Conservation (phyloP, 139 green algal genomes). For the Choricystis sp. region DNA sequence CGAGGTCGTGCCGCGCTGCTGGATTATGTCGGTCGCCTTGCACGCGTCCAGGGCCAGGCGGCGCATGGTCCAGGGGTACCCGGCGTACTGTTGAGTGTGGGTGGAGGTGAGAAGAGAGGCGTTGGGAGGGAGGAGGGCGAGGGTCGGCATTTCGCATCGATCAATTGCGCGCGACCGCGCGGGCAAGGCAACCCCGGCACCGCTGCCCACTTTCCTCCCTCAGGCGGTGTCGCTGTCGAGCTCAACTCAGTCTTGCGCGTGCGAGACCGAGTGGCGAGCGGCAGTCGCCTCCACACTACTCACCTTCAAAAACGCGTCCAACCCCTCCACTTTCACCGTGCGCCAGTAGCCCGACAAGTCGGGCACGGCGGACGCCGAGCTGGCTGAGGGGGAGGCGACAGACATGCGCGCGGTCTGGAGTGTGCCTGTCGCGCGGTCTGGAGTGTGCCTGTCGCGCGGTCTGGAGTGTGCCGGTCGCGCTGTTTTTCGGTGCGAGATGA, state of each 20-base stretch:
- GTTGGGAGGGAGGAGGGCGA: background rate
- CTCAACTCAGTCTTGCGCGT: too few species aligned
- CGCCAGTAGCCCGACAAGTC: slow-evolving; percentile 23
- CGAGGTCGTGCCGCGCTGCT: background rate
- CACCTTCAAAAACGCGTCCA: slow-evolving; percentile 22
- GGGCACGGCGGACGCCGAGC: slow-evolving; percentile 1
- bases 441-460: background rate
- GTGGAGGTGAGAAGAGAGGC: background rate
- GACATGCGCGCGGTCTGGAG: background rate
- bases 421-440: background rate
- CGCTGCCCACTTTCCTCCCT: too few species aligned
- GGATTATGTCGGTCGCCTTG: slow-evolving; percentile 11
- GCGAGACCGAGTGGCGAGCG: too few species aligned
- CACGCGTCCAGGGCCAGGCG: slow-evolving; percentile 1
- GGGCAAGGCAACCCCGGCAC: too few species aligned
- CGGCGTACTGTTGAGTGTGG: background rate
- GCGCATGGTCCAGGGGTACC: background rate
- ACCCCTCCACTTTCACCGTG: slow-evolving; percentile 9
- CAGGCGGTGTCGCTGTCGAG: too few species aligned
- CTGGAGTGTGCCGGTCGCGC: background rate
- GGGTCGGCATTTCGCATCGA: too few species aligned
- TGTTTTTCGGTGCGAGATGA: too few species aligned
- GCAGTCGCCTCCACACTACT: slow-evolving; percentile 11
- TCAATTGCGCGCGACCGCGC: too few species aligned
- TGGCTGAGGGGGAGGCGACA: background rate